A percentile compares a stretch with the other conserved stretches of the same genome.
Conservation (phyloP, 139 green algal species). For the Tetraselmis chui region DNA sequence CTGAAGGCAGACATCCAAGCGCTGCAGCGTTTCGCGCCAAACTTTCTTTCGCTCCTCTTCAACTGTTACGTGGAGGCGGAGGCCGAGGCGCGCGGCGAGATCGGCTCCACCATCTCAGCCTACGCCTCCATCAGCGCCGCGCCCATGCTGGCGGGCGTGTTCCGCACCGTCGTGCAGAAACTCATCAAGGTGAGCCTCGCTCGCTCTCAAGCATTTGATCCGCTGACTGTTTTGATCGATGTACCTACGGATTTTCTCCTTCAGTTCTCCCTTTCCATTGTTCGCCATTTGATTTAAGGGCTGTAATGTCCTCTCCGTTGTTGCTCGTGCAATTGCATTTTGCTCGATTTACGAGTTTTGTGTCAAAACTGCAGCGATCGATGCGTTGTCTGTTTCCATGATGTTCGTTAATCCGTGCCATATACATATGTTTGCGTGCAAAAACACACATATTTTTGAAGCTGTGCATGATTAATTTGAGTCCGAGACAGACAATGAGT, state of each 20-base stretch:
- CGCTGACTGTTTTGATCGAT: not conserved
- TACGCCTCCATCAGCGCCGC: slow-evolving; percentile 52
- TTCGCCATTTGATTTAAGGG: no score
- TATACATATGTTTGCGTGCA: no score
- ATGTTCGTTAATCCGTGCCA: no score
- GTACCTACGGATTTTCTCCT: no score
- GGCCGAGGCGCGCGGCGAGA: slow-evolving; percentile 34
- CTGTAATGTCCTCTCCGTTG: no score
- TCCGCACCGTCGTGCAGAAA: slow-evolving; percentile 59
- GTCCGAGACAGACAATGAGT: no score
- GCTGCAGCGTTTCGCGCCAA: slow-evolving; percentile 46
- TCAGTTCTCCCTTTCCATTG: not conserved
- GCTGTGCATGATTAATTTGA: no score
- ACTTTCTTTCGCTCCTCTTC: slow-evolving; percentile 83
- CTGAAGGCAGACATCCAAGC: slow-evolving; percentile 26
- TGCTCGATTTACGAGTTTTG: no score
- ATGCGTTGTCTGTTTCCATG: no score
- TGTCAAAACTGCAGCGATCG: no score
- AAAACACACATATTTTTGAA: no score
- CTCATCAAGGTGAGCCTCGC: slow-evolving; percentile 44
- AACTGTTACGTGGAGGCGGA: slow-evolving; percentile 62
- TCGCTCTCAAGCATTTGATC: not conserved
- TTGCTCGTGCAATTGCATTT: no score
- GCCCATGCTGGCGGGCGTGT: slow-evolving; percentile 44
- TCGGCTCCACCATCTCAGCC: slow-evolving; percentile 52